Percentiles rank a stretch among this genome's conserved stretches.
phyloP scores from a whole-genome alignment of 208 protist species.

The Plasmodiophora brassicae region DNA sequence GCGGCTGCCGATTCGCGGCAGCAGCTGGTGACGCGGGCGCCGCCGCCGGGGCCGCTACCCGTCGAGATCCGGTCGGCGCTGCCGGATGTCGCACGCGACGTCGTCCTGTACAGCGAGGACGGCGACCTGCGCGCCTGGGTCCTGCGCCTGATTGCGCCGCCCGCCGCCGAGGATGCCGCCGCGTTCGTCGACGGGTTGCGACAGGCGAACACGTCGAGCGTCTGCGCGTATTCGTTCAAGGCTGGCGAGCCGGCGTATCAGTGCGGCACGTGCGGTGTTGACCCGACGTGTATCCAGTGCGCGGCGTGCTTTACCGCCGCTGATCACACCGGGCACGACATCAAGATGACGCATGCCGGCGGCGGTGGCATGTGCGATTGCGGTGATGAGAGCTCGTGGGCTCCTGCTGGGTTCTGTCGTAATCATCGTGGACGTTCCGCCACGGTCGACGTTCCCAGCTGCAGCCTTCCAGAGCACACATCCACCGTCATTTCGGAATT shows the following conservation, averaged over 20 bases:
- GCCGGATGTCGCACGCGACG: too few relatives aligned
- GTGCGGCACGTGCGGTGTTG: constrained; percentile 30
- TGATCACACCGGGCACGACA: constrained; percentile 12
- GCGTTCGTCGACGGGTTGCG: too few relatives aligned
- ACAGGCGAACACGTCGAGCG: neutral
- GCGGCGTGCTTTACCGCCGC: neutral
- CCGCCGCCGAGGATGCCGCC: too few relatives aligned
- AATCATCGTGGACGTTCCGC: neutral
- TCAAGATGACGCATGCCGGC: constrained; percentile 21
- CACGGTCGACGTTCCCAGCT: neutral
- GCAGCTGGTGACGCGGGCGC: too few relatives aligned
- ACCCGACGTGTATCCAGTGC: constrained; percentile 34
- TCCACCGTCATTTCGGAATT: neutral
- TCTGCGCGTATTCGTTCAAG: constrained; percentile 30
- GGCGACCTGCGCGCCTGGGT: too few relatives aligned
- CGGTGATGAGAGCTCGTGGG: constrained; percentile 16
- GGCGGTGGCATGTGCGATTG: constrained; percentile 24
- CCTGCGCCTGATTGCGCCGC: too few relatives aligned
- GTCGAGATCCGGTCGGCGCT: too few relatives aligned
- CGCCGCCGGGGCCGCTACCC: too few relatives aligned
- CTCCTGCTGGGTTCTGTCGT: neutral
- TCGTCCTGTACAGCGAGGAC: too few relatives aligned
- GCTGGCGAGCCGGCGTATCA: constrained; percentile 20
- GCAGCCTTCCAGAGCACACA: neutral
- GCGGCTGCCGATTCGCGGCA: too few relatives aligned